Percentiles rank a stretch among this genome's conserved stretches.
phyloP scores from a whole-genome alignment of 352 stramenopile genomes.

The Phytophthora pluvialis region DNA sequence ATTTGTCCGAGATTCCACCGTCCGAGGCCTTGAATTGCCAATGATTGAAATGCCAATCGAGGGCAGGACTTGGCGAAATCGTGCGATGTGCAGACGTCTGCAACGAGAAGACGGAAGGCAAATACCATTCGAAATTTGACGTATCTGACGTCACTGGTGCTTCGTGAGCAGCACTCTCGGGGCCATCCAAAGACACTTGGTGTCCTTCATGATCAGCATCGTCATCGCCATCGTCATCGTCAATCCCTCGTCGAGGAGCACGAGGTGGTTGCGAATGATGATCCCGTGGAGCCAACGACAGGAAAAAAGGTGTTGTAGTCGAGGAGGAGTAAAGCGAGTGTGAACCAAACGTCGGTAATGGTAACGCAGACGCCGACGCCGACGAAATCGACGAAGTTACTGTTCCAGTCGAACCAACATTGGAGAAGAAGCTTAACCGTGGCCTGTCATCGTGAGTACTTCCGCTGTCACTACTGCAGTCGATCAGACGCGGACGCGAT shows the following conservation, averaged over 20 bases:
- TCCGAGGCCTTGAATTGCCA: conserved; percentile 50
- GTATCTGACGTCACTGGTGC: conserved; percentile 32
- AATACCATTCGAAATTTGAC: conserved; percentile 76
- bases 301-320: conserved; percentile 53
- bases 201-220: conserved; percentile 25
- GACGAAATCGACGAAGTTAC: conserved; percentile 31
- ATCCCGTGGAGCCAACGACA: conserved; percentile 51
- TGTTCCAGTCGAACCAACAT: conserved; percentile 39
- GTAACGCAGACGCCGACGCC: conserved; percentile 31
- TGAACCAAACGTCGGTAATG: conserved; percentile 47
- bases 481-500: conserved; percentile 24
- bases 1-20: conserved; percentile 24
- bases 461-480: conserved; percentile 22
- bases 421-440: conserved; percentile 46
- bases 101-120: conserved; percentile 78
- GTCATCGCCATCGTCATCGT: conserved; percentile 22
- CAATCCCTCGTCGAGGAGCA: conserved; percentile 19
- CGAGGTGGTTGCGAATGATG: conserved; percentile 15
- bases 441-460: conserved; percentile 32
- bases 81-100: conserved; percentile 63
- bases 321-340: conserved; percentile 57
- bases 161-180: conserved; percentile 21
- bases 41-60: conserved; percentile 85
- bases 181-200: conserved; percentile 11
- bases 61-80: conserved; percentile 52